Evolutionary conservation across 768 basidiomycete species (phyloP).

Genomic region (Tricholoma flavovirens): DNA sequence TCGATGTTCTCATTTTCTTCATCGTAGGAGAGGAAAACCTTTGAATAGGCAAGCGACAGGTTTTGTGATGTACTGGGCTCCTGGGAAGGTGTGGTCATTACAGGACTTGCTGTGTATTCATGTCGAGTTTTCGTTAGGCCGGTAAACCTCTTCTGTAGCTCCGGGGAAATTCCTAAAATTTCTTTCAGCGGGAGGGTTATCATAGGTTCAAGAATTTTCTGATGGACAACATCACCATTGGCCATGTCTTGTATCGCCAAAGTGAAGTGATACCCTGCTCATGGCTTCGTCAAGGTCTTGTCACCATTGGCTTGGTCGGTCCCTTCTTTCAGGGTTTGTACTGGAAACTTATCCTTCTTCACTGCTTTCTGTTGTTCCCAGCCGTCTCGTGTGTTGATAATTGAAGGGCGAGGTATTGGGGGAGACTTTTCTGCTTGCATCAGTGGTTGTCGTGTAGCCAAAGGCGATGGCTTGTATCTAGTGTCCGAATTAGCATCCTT

Average conservation of each 20-base stretch:
- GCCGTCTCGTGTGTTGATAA: background rate
- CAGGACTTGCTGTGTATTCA: background rate
- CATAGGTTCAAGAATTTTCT: background rate
- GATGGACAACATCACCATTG: background rate
- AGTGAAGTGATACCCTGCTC: slow-evolving; percentile 2
- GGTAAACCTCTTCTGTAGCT: background rate
- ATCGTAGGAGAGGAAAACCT: no score
- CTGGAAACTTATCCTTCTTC: background rate
- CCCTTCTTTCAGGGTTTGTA: background rate
- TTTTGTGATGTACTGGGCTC: no score
- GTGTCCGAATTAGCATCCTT: no score
- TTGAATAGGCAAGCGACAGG: no score
- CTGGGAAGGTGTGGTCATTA: background rate
- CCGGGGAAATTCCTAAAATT: background rate
- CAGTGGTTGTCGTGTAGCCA: background rate
- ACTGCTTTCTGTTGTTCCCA: background rate
- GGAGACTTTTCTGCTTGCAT: background rate
- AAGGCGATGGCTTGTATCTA: background rate
- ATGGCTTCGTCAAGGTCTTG: background rate
- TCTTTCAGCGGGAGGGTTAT: background rate
- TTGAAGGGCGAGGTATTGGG: background rate
- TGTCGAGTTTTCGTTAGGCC: background rate
- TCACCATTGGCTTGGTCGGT: background rate
- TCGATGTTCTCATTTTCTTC: no score
- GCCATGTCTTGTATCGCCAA: slow-evolving; percentile 3